phyloP scores from a whole-genome alignment of 2,329 filamentous ascomycete genomes.

The Colletotrichum orbiculare region DNA sequence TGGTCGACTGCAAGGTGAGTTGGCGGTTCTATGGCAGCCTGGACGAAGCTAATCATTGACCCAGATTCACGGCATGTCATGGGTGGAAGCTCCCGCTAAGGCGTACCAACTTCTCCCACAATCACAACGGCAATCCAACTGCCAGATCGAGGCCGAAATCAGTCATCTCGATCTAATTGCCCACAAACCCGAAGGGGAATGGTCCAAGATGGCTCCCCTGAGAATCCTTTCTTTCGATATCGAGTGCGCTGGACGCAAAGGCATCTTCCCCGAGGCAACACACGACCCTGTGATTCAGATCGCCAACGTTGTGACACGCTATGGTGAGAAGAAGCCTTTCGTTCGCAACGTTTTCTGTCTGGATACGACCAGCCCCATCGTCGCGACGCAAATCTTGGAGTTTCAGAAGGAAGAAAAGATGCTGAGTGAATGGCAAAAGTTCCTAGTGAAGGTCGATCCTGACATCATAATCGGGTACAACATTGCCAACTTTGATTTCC shows the following conservation, averaged over 20 bases:
- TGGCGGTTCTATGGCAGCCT: no score
- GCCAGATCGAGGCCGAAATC: conserved; percentile 92
- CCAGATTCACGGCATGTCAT: conserved; percentile 93
- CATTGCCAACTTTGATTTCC: conserved; percentile 98
- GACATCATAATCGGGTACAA: conserved; percentile 99
- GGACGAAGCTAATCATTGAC: conserved; percentile 13
- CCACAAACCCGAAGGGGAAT: conserved; percentile 90
- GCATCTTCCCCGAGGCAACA: conserved; percentile 93
- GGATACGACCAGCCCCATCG: conserved; percentile 90
- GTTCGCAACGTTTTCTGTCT: conserved; percentile 96
- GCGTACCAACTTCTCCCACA: conserved; percentile 78
- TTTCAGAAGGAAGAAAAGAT: conserved; percentile 86
- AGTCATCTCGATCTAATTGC: conserved; percentile 86
- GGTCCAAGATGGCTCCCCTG: conserved; percentile 97
- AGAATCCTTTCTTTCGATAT: conserved; percentile 97
- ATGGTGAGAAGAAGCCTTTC: conserved; percentile 96
- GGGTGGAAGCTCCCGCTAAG: conserved; percentile 85
- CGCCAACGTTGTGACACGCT: conserved; percentile 92
- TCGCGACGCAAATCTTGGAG: conserved; percentile 91
- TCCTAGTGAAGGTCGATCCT: conserved; percentile 89
- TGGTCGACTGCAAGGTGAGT: conserved; percentile 91
- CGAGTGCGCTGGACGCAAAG: conserved; percentile 96
- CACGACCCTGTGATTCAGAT: conserved; percentile 97
- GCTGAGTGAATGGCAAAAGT: conserved; percentile 92
- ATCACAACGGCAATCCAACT: conserved; percentile 83